Evolutionary conservation across 352 stramenopile genomes (phyloP).

Genomic region (Phytophthora nicotianae): DNA sequence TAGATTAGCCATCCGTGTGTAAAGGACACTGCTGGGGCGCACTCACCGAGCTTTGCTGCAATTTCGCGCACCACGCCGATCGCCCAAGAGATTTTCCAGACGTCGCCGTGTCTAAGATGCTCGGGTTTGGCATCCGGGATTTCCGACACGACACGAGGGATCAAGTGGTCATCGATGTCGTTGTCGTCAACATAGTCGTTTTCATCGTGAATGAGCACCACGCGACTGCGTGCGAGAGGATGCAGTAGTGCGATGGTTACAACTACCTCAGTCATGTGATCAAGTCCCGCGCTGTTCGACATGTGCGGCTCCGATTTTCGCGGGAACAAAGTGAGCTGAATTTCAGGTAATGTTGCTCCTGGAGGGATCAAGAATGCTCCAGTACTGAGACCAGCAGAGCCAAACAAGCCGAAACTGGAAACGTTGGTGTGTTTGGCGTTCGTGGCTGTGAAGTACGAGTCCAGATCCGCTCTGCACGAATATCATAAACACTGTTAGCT

Average conservation of each 20-base stretch:
- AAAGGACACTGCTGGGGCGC: background rate
- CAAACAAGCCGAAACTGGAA: conserved; percentile 62
- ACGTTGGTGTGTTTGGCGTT: conserved; percentile 27
- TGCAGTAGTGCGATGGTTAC: conserved; percentile 86
- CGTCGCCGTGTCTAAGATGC: conserved; percentile 55
- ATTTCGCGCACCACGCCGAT: conserved; percentile 67
- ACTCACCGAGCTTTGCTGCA: conserved; percentile 47
- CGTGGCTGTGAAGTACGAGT: conserved; percentile 55
- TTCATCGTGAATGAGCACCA: conserved; percentile 40
- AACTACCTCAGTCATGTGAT: conserved; percentile 62
- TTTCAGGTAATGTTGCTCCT: conserved; percentile 69
- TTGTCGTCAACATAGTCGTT: conserved; percentile 43
- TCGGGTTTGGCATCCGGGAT: conserved; percentile 52
- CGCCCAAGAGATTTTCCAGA: conserved; percentile 70
- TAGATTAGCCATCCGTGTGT: background rate
- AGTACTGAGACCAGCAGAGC: conserved; percentile 68
- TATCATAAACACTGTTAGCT: conserved; percentile 9
- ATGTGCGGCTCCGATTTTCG: conserved; percentile 81
- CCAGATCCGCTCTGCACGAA: conserved; percentile 41
- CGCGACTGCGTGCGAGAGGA: conserved; percentile 51
- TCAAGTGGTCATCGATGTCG: conserved; percentile 46
- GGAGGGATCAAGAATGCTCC: conserved; percentile 81
- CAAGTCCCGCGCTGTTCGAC: conserved; percentile 46
- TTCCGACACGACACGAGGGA: conserved; percentile 54
- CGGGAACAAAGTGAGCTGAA: conserved; percentile 91